Base-by-base conservation (phyloP, 139 green algal species). In the Zygnema circumcarinatum region DNA sequence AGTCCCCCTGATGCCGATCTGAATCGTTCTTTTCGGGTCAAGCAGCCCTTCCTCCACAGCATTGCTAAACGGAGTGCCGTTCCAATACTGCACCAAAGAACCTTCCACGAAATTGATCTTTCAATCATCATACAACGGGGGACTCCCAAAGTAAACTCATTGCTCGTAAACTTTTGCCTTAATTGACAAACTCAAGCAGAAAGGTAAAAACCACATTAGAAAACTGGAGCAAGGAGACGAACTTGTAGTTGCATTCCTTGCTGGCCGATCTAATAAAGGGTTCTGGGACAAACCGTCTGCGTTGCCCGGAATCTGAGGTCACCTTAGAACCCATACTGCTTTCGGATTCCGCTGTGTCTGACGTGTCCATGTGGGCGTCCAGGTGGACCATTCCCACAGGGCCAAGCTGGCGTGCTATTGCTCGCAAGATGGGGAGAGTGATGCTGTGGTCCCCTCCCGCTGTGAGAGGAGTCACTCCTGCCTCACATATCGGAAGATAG, bases 361-460 rank as follows among this genome's bases (percentile, higher is more conserved):
- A 81, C n/a, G 68, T 87, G 20, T 87, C 81, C 38, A 31, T 31
- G 68, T 87, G 81, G 33, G 81, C 81, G 36, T 87, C 81, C 31
- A 87, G 69, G 33, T 87, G 81, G 38, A 87, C 68, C 67, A 87
- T 39, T 33, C 81, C 81, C 7, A 87, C 31, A 22, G 31, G 33
- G 3, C 81, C 68, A 32, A 39, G 2, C 2, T 32, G 7, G 11
- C 20, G 7, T 2, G 69, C 69, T 2, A 87, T 21, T 40, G 81
- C 16, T 16, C 81, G 22, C 67, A 87, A 35, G 3, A 87, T 87
- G 2, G 81, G 81, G 33, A 86, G 68, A 38, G 81, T 86, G 81
- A 87, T 84, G 68, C 31, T 85, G 81, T 87, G 81, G 68, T 87
- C 81, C 38, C 81, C 81, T 40, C 81, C 81, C 67, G 68, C 69